phyloP scores from a whole-genome alignment of 305 asterid species.

The Rubia peregrina region DNA sequence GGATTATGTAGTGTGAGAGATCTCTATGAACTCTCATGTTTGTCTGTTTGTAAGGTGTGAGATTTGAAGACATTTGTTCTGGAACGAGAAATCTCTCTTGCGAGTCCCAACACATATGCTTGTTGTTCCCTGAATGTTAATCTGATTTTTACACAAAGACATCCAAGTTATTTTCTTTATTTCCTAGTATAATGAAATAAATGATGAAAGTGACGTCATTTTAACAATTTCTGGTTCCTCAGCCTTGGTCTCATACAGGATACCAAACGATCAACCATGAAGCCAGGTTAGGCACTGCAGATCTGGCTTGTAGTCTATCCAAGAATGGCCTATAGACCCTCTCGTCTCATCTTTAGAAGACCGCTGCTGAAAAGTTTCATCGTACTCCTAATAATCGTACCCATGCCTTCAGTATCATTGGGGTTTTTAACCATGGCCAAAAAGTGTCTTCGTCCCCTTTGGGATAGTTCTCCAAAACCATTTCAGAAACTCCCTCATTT shows the following conservation, averaged over 20 bases:
- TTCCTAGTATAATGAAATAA: neutral
- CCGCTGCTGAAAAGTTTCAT: conserved; percentile 26
- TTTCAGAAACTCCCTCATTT: conserved; percentile 61
- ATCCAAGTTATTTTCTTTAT: neutral
- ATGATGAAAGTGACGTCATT: neutral
- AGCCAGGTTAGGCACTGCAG: conserved; percentile 14
- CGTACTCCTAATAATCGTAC: conserved; percentile 33
- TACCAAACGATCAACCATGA: conserved; percentile 23
- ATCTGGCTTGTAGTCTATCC: conserved; percentile 15
- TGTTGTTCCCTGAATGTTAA: neutral
- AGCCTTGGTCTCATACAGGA: conserved; percentile 11
- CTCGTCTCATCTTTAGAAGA: conserved; percentile 35
- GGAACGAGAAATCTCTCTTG: no score
- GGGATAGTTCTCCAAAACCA: conserved; percentile 72
- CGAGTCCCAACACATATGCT: neutral
- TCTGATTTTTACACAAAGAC: neutral
- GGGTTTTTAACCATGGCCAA: conserved; percentile 31
- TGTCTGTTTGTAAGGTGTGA: no score
- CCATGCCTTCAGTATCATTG: conserved; percentile 34
- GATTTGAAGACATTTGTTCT: no score
- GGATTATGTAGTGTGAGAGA: no score
- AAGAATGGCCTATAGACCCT: conserved; percentile 49
- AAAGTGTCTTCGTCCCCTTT: conserved; percentile 72
- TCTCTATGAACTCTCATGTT: no score
- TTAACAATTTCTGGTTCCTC: conserved; percentile 1